phyloP scores from a whole-genome alignment of 73 alveolate species.

The Tetrahymena borealis region DNA sequence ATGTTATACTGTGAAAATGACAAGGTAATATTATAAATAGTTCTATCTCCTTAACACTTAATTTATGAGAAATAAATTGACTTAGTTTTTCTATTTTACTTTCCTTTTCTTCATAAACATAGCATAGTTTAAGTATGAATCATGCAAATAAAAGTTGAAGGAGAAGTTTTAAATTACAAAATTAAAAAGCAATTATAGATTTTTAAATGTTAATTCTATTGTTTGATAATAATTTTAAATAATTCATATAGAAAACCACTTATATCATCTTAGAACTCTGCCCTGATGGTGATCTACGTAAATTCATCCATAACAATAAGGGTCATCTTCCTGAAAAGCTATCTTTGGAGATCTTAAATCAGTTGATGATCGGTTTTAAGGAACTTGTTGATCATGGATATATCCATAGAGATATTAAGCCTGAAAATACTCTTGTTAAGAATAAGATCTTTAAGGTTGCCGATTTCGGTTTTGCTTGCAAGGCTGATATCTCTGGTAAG shows the following conservation, averaged over 20 bases:
- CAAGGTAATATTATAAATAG: background rate
- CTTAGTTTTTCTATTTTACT: no score
- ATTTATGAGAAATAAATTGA: no score
- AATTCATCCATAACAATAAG: conserved; percentile 5
- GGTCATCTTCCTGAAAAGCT: conserved; percentile 15
- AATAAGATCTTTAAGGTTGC: conserved; percentile 26
- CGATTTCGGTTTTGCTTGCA: conserved; percentile 40
- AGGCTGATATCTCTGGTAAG: conserved; percentile 13
- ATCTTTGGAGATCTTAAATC: background rate
- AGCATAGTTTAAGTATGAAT: no score
- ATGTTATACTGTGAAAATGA: conserved; percentile 6
- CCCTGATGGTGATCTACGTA: conserved; percentile 25
- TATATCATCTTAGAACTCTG: conserved; percentile 24
- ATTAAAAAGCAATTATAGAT: background rate
- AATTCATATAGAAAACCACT: background rate
- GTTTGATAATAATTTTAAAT: no score
- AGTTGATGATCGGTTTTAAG: conserved; percentile 27
- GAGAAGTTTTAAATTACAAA: no score
- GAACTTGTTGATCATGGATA: conserved; percentile 20
- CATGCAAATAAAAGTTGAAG: no score
- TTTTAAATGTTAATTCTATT: no score
- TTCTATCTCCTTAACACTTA: no score
- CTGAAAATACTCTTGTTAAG: conserved; percentile 35
- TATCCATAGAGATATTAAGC: conserved; percentile 71
- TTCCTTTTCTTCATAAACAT: no score